Conservation (phyloP, 495 filamentous ascomycete species). For the Tricharina praecox region DNA sequence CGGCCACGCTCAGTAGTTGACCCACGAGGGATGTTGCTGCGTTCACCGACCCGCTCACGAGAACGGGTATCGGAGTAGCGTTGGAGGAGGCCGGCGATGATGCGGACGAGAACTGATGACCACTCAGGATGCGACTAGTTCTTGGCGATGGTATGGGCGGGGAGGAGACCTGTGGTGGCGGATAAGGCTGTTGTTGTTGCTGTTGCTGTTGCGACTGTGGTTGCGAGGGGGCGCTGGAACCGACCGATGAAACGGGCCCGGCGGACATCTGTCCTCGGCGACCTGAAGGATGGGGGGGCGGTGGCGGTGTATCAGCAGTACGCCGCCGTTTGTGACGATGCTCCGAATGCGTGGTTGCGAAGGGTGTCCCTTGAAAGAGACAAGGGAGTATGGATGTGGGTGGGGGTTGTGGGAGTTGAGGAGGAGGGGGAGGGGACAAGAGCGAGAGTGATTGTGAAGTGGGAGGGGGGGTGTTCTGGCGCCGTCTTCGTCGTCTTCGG, state of each 20-base stretch:
- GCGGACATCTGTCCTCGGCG: slow-evolving; percentile 22
- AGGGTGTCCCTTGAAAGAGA: not conserved
- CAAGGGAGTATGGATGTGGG: too few species aligned
- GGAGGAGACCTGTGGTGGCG: slow-evolving; percentile 6
- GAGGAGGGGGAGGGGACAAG: not conserved
- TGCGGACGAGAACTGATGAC: not conserved
- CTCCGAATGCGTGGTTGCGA: not conserved
- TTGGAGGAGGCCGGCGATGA: not conserved
- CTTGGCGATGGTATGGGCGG: slow-evolving; percentile 1
- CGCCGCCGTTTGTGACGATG: slow-evolving; percentile 3
- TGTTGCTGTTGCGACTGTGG: slow-evolving; percentile 11
- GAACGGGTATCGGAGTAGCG: not conserved
- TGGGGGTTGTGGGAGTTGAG: not conserved
- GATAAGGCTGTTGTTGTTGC: slow-evolving; percentile 4
- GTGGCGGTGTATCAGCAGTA: slow-evolving; percentile 8
- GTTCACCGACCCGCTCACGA: not conserved
- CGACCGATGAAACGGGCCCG: slow-evolving; percentile 18
- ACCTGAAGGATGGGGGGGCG: slow-evolving; percentile 2
- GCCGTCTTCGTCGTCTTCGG: not conserved
- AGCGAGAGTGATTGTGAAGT: not conserved
- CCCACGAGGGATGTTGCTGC: slow-evolving; percentile 6
- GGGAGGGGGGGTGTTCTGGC: not conserved
- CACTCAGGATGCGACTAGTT: not conserved
- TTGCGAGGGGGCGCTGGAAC: slow-evolving; percentile 16
- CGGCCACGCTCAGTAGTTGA: slow-evolving; percentile 1